Evolutionary conservation across 2,329 filamentous ascomycete genomes (phyloP).

Genomic region (Aschersonia sp.): DNA sequence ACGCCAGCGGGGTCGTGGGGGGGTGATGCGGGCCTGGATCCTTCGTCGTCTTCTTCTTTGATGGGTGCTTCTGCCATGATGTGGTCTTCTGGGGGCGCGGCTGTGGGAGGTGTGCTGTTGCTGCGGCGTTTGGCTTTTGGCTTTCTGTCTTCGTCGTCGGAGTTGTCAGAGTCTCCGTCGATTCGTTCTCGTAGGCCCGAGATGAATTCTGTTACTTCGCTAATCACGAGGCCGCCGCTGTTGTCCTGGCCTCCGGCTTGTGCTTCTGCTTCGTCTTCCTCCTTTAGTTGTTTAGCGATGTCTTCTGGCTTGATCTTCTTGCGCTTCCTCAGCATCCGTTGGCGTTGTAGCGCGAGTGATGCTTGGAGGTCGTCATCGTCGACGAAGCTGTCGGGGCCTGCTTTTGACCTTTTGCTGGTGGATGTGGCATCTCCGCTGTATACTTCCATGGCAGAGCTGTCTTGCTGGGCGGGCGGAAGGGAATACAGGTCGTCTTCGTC

Average conservation of each 20-base stretch:
- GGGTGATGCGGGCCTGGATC: background rate
- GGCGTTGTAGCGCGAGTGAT: constrained; percentile 68
- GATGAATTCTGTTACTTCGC: constrained; percentile 91
- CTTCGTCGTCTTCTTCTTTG: constrained; percentile 17
- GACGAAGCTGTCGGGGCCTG: constrained; percentile 55
- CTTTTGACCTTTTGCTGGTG: constrained; percentile 45
- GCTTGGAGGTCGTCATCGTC: constrained; percentile 91
- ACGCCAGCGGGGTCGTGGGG: background rate
- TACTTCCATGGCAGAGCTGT: constrained; percentile 56
- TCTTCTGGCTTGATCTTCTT: constrained; percentile 81
- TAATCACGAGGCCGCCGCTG: constrained; percentile 63
- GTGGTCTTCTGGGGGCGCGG: constrained; percentile 9
- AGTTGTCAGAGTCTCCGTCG: background rate
- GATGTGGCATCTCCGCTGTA: constrained; percentile 36
- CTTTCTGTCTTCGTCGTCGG: constrained; percentile 39
- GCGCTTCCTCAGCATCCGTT: constrained; percentile 77
- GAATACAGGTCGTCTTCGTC: constrained; percentile 49
- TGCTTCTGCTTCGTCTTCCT: constrained; percentile 34
- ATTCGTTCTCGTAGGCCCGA: constrained; percentile 64
- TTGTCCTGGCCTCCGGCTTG: constrained; percentile 21
- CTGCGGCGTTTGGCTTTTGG: constrained; percentile 16
- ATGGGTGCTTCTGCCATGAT: constrained; percentile 8
- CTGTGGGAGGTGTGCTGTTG: constrained; percentile 15
- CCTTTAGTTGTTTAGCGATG: constrained; percentile 64
- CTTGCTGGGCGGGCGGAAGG: constrained; percentile 18